phyloP scores from a whole-genome alignment of 257 asterid genomes.

The Fraxinus pennsylvanica region DNA sequence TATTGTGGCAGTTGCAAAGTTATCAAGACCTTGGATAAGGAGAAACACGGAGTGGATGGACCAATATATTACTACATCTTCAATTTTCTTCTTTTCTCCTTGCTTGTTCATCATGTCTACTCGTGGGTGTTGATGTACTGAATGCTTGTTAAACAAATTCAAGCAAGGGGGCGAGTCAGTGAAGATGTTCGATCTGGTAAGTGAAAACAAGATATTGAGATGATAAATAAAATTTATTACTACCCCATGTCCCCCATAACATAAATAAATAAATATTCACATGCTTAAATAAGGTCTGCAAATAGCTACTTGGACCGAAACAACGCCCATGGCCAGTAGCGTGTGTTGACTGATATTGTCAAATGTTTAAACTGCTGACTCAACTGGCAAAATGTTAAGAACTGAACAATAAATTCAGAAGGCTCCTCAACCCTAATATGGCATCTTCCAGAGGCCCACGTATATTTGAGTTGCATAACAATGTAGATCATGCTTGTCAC shows the following conservation, averaged over 20 bases:
- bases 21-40: conserved; percentile 51
- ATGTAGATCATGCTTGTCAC: too few relatives aligned
- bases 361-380: too few relatives aligned
- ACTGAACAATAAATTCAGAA: too few relatives aligned
- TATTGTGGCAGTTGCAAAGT: conserved; percentile 60
- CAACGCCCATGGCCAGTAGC: not conserved
- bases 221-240: not conserved
- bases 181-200: conserved; percentile 95
- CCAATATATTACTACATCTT: conserved; percentile 80
- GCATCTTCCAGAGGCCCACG: too few relatives aligned
- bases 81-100: conserved; percentile 75
- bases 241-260: too few relatives aligned
- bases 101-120: conserved; percentile 83
- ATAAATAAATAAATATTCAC: too few relatives aligned
- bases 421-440: too few relatives aligned
- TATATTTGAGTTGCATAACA: too few relatives aligned
- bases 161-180: conserved; percentile 74
- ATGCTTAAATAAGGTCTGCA: not conserved
- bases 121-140: conserved; percentile 89
- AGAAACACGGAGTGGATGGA: conserved; percentile 58
- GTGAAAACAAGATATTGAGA: conserved; percentile 21
- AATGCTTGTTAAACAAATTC: conserved; percentile 81
- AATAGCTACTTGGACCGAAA: not conserved
- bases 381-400: too few relatives aligned
- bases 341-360: too few relatives aligned